A percentile compares a stretch with the other conserved stretches of the same genome.
Conservation (phyloP, 352 stramenopile genomes). For the Aphanomyces stellatus region DNA sequence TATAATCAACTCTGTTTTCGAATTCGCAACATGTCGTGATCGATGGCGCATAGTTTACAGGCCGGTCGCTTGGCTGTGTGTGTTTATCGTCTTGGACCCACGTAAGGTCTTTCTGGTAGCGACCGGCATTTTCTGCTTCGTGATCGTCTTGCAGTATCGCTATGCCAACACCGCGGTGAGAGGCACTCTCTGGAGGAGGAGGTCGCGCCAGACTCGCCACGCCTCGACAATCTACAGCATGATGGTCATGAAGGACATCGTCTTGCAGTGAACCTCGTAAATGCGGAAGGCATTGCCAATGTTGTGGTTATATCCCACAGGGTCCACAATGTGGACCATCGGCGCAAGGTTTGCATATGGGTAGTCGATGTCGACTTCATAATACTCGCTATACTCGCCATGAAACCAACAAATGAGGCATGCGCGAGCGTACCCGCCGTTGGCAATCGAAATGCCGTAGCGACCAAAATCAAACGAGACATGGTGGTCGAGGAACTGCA, state of each 20-base stretch:
- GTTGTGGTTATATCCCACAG: constrained; percentile 49
- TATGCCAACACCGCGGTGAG: not conserved
- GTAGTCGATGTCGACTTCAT: constrained; percentile 44
- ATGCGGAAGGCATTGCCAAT: constrained; percentile 81
- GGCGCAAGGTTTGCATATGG: constrained; percentile 33
- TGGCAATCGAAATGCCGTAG: constrained; percentile 68
- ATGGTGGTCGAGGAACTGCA: constrained; percentile 79
- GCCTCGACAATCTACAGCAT: constrained; percentile 2
- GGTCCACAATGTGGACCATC: constrained; percentile 61
- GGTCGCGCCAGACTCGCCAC: not conserved
- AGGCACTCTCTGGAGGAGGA: not conserved
- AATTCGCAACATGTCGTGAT: too few species aligned
- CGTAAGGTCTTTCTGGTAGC: too few species aligned
- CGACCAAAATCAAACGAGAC: constrained; percentile 76
- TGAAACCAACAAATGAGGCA: not conserved
- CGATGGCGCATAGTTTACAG: too few species aligned
- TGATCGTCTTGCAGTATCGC: too few species aligned
- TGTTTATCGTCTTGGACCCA: too few species aligned
- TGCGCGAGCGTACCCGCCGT: constrained; percentile 40
- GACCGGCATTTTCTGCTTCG: too few species aligned
- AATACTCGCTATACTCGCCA: constrained; percentile 45
- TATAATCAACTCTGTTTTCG: too few species aligned
- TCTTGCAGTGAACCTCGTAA: constrained; percentile 41
- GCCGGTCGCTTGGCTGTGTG: too few species aligned
- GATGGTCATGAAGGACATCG: not conserved